These are phyloP conservation scores for Auriscalpium orientale DNA, from an alignment of 768 basidiomycete genomes.

Conservation along the genomic window DNA sequence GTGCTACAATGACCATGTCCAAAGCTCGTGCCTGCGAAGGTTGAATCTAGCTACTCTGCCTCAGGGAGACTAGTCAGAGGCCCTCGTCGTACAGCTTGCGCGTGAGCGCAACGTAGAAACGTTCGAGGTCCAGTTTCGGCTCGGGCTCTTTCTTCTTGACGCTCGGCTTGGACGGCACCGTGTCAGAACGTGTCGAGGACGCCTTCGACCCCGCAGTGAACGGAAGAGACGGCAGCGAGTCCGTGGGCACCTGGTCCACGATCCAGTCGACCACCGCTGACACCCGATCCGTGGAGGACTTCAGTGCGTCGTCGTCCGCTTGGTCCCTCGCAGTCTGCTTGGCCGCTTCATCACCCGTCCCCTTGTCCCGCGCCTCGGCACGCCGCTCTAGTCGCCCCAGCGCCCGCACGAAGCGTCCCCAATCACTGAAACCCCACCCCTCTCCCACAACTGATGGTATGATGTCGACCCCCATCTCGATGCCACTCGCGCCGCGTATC, in stretches of 20 bases:
- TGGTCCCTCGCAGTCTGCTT: conserved; percentile 18
- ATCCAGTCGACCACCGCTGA: conserved; percentile 78
- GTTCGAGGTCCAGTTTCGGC: conserved; percentile 72
- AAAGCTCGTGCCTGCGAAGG: no score
- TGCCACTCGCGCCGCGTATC: conserved; percentile 79
- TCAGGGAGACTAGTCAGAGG: conserved; percentile 39
- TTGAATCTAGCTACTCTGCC: no score
- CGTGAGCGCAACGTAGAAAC: conserved; percentile 84
- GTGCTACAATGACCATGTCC: no score
- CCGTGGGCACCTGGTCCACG: conserved; percentile 47
- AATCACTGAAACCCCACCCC: conserved; percentile 43
- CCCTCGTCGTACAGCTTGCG: conserved; percentile 93
- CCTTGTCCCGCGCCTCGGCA: conserved; percentile 12
- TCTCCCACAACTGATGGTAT: conserved; percentile 38
- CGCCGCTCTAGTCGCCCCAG: conserved; percentile 27
- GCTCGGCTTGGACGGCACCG: conserved; percentile 20
- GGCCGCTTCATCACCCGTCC: background rate
- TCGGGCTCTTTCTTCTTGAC: conserved; percentile 39
- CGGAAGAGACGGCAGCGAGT: conserved; percentile 5
- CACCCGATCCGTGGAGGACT: conserved; percentile 61
- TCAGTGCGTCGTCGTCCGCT: conserved; percentile 47
- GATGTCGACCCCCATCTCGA: conserved; percentile 57
- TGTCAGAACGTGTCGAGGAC: background rate
- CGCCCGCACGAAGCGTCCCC: conserved; percentile 52
- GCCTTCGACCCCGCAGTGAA: background rate